These are phyloP conservation scores for Albatrellus sp. DNA, from an alignment of 1,284 basidiomycete genomes.

Conservation along the genomic window DNA sequence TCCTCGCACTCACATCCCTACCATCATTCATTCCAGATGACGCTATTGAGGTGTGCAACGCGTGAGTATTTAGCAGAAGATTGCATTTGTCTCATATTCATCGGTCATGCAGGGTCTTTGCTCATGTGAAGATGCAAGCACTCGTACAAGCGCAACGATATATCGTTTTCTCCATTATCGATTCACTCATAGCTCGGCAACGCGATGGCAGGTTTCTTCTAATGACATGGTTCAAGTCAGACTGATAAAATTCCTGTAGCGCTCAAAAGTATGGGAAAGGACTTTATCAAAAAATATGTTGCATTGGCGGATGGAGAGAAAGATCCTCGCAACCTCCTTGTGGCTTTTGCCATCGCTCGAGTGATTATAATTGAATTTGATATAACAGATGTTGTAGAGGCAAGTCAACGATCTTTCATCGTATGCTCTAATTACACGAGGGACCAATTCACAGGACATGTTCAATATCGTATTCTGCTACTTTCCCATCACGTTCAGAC, in stretches of 20 bases:
- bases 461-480: slow-evolving; percentile 98
- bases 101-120: slow-evolving; percentile 48
- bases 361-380: slow-evolving; percentile 87
- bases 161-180: slow-evolving; percentile 73
- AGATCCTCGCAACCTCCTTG: slow-evolving; percentile 88
- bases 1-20: slow-evolving; percentile 55
- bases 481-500: slow-evolving; percentile 96
- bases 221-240: not conserved
- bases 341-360: slow-evolving; percentile 81
- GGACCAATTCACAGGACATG: slow-evolving; percentile 65
- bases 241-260: slow-evolving; percentile 20
- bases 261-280: slow-evolving; percentile 58
- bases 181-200: slow-evolving; percentile 67
- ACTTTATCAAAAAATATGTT: slow-evolving; percentile 72
- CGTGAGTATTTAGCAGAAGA: slow-evolving; percentile 35
- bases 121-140: slow-evolving; percentile 70
- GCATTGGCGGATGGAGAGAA: slow-evolving; percentile 88
- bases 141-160: slow-evolving; percentile 79
- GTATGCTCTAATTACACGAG: not conserved
- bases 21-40: slow-evolving; percentile 65
- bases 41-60: slow-evolving; percentile 51
- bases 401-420: slow-evolving; percentile 21
- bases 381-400: slow-evolving; percentile 63
- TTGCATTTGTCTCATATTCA: not conserved
- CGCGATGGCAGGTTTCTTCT: slow-evolving; percentile 40